phyloP scores from a whole-genome alignment of 164 flowering plant species.

The Santalum album region DNA sequence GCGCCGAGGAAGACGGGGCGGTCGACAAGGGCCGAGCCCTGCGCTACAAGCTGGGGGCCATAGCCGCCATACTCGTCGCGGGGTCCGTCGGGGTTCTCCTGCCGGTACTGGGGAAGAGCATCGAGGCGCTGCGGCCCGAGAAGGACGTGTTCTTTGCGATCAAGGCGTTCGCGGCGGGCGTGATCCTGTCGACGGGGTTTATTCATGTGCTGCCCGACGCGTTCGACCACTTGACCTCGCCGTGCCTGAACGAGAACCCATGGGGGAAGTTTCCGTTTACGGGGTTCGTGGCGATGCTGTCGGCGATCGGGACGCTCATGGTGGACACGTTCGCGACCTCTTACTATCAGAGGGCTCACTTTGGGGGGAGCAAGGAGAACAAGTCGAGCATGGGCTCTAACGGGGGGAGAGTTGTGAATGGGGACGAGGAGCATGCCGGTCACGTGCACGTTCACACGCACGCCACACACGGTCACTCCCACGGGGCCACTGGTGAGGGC shows the following conservation, averaged over 20 bases:
- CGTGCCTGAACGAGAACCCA: background rate
- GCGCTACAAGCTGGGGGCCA: background rate
- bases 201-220: background rate
- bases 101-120: background rate
- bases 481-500: background rate
- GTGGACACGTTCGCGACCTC: background rate
- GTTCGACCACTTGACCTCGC: background rate
- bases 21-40: background rate
- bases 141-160: background rate
- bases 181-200: background rate
- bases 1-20: background rate
- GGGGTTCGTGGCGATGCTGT: background rate
- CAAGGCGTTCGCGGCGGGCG: constrained; percentile 1
- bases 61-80: background rate
- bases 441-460: background rate
- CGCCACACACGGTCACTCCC: background rate
- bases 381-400: background rate
- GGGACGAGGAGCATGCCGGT: background rate
- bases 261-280: background rate
- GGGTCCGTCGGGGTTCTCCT: background rate
- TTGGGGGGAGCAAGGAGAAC: background rate
- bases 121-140: background rate
- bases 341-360: background rate
- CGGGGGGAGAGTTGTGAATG: background rate
- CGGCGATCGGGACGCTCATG: background rate